Base-by-base conservation (phyloP, 2,329 filamentous ascomycete species). In the Diaporthe caulivora region DNA sequence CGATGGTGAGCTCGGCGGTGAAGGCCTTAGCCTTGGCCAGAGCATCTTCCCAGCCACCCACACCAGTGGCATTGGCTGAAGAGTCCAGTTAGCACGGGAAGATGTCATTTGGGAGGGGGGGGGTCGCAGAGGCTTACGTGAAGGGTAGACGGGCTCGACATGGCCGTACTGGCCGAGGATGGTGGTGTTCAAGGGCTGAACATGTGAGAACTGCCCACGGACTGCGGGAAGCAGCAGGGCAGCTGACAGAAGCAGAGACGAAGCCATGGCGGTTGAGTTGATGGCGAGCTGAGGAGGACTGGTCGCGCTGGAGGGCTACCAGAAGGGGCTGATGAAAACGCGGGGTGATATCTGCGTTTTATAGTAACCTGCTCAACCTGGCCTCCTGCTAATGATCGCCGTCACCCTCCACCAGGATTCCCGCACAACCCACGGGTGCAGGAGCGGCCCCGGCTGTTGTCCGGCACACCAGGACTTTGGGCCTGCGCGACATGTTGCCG, bases 1-100 rank as follows among this genome's bases (percentile, higher is more conserved):
- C 82, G 72, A 93, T 81, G 8, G 91, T 93, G 80, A 94, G 83
- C 77, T 91, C 87, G 58, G 87, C 87, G 29, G 93, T 91, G 76
- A 93, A 92, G 60, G 80, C 79, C 73, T 80, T 78, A 13, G 83
- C 83, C 78, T 84, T 84, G 42, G 72, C 78, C 49, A 83, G 73
- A 42, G 82, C 82, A 5, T 78, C 79, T 67, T 82, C 80, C 83
- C 83, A 84, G 10, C 79, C 80, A 29, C 78, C 80, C 21, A 21
- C 64, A 26, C 82, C 83, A 49, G 80, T 83, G n/a, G 76, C 76
- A 65, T 84, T 83, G 51, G 81, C 83, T 85, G 49, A 9, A 7
- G 15, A 1, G 0, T 17, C 34, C 24, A 6, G 42, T 71, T 18
- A 73, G 68, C 24, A 34, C 9, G 54, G 24, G 18, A 24, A 64